Evolutionary conservation across 805 yeast species (phyloP).

Genomic region (Schwanniomyces sp.): DNA sequence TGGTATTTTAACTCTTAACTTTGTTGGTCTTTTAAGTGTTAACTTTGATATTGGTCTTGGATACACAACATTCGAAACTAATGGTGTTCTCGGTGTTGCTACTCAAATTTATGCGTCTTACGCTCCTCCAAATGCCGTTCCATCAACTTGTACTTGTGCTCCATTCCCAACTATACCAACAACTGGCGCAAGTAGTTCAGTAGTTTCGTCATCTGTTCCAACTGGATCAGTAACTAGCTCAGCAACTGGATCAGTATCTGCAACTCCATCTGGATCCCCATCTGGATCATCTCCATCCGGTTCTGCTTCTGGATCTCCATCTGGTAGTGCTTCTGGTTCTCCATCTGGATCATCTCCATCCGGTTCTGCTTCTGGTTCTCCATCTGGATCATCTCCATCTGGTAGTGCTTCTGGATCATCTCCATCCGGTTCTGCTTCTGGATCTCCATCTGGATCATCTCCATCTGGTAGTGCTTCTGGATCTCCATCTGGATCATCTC

Average conservation of each 20-base stretch:
- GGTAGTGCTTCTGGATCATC: neutral
- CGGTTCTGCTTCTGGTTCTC: neutral
- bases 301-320: neutral
- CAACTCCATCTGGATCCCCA: neutral
- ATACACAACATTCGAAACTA: constrained; percentile 2
- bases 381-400: neutral
- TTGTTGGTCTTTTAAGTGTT: neutral
- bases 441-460: neutral
- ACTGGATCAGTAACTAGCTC: constrained; percentile 6
- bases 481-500: neutral
- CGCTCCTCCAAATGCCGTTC: constrained; percentile 1
- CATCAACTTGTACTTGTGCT: constrained; percentile 1
- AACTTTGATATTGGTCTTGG: constrained; percentile 9
- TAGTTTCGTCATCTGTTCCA: constrained; percentile 15
- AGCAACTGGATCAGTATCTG: neutral
- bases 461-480: neutral
- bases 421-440: neutral
- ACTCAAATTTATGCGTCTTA: neutral
- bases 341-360: neutral
- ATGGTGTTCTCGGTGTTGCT: neutral
- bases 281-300: too few species aligned
- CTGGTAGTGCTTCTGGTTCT: neutral
- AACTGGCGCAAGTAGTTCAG: neutral
- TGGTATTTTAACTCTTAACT: constrained; percentile 21
- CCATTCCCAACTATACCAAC: constrained; percentile 5